These are phyloP conservation scores for Penicillium griseofulvum DNA, from an alignment of 2,329 filamentous ascomycete genomes.

Conservation along the genomic window DNA sequence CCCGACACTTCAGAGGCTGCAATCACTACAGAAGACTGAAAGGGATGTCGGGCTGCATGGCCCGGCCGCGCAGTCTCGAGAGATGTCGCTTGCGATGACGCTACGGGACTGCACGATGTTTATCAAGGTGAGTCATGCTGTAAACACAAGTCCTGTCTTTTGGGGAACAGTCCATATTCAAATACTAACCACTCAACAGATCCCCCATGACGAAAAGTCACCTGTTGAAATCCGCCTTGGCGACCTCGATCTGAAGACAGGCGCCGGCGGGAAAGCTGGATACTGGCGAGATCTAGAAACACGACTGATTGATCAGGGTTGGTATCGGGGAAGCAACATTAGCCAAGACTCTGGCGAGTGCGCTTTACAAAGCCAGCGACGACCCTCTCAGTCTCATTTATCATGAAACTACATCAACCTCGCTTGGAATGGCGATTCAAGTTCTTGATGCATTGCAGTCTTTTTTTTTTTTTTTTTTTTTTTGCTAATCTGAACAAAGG, in stretches of 20 bases:
- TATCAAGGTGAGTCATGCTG: conserved; percentile 52
- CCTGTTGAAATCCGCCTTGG: conserved; percentile 57
- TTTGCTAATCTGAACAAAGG: background rate
- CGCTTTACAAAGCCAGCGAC: conserved; percentile 25
- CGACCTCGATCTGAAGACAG: conserved; percentile 75
- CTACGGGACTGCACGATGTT: conserved; percentile 76
- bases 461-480: background rate
- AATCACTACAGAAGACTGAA: conserved; percentile 34
- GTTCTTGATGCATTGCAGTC: background rate
- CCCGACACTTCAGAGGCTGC: conserved; percentile 35
- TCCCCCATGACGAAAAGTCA: conserved; percentile 31
- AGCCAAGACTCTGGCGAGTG: conserved; percentile 33
- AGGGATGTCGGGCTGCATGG: conserved; percentile 38
- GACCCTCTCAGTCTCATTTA: background rate
- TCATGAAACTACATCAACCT: background rate
- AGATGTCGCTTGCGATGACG: conserved; percentile 72
- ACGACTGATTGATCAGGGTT: conserved; percentile 64
- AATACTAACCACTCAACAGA: conserved; percentile 24
- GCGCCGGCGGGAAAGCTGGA: conserved; percentile 58
- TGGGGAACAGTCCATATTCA: background rate
- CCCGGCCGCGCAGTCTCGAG: conserved; percentile 35
- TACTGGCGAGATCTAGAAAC: conserved; percentile 68
- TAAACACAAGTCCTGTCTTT: background rate
- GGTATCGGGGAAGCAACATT: conserved; percentile 55
- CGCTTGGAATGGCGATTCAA: background rate